Evolutionary conservation across 2,329 filamentous ascomycete species (phyloP), one percentile per base, ranked within the genome.

Genomic region (Xylariaceae sp.): DNA sequence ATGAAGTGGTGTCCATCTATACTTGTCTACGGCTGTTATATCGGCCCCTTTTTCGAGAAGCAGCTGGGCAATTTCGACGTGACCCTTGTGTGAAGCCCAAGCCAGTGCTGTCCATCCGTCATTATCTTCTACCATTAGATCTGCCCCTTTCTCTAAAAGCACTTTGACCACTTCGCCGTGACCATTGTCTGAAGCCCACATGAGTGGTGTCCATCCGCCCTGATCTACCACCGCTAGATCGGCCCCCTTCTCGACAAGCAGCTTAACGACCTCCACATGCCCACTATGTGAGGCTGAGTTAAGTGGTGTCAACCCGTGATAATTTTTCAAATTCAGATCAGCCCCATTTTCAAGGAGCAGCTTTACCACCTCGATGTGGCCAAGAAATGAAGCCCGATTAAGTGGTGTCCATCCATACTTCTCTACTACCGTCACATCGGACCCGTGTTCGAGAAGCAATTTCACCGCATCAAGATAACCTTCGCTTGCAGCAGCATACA

Each of bases 61-160:
- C 41, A 70, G 60, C 16, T 67, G 62, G 43, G 74, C 61, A 10
- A 72, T 63, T 29, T 72, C 59, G 8, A 50, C 30, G 37, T 60
- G 55, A 8, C 56, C 62, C 1, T 42, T 29, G 40, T 24, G 44
- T 20, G 53, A 50, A 21, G 55, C 55, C 21, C 41, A 40, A 36
- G 60, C 43, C 16, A 59, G 39, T 35, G 63, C 35, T 13, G 61
- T 62, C 32, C 40, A 21, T 10, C 46, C 32, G 9, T 40, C 15
- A 2, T 48, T 51, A 16, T 56, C 23, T 16, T 15, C 2, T 15
- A 16, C 3, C 9, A 1, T 3, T 24, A 35, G 11, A 41, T 16
- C 10, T 1, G 43, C 50, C 4, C 42, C 50, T 7, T 47, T 47
- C 13, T 53, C 43, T 2, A 53, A 8, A n/a, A 52, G 10, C 16